These are phyloP conservation scores for Dipteronia sinensis DNA, from an alignment of 345 rosid genomes.

Conservation along the genomic window DNA sequence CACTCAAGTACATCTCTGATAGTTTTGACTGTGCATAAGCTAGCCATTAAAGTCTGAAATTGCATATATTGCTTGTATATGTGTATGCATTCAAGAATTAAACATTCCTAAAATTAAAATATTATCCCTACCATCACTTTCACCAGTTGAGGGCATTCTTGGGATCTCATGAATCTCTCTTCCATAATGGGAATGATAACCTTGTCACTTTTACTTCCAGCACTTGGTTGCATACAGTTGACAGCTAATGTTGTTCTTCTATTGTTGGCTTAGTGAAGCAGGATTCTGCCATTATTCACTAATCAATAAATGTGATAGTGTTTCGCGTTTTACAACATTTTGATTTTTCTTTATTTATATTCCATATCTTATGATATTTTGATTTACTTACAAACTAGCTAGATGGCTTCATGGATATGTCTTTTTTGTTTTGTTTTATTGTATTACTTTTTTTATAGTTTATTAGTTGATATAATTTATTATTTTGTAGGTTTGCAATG, in stretches of 20 bases:
- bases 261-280: background rate
- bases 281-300: background rate
- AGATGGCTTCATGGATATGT: background rate
- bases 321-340: background rate
- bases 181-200: background rate
- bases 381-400: background rate
- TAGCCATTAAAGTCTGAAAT: background rate
- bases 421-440: background rate
- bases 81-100: background rate
- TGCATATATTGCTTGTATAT: background rate
- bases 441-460: background rate
- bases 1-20: background rate
- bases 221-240: background rate
- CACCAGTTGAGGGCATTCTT: background rate
- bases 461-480: background rate
- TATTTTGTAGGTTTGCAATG: conserved; percentile 62
- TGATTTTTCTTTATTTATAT: background rate
- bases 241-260: background rate
- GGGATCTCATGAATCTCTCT: background rate
- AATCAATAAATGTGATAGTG: background rate
- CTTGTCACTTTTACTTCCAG: background rate
- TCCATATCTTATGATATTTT: background rate
- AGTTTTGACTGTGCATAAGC: background rate
- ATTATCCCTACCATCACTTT: background rate
- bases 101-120: background rate